Evolutionary conservation across 352 stramenopile genomes (phyloP), one percentile per base, ranked within the genome.

Genomic region (Thalassiosira mediterranea): DNA sequence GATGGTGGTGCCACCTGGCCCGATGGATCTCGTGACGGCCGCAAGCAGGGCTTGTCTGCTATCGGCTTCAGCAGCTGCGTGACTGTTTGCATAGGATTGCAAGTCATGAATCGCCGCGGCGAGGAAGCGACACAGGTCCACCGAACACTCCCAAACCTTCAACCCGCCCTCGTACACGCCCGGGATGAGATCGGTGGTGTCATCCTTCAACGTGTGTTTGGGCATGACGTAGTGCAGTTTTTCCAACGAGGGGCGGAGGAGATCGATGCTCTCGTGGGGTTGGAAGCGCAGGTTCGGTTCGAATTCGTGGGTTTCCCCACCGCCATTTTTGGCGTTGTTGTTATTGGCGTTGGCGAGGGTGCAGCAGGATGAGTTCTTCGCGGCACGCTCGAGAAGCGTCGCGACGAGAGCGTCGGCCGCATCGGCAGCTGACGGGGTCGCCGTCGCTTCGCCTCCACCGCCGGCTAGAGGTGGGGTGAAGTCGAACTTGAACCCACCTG

Each of bases 111-210:
- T 63, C 19, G 54, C 31, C 29, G 48, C 4, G 17, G 62, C 60
- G 21, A 92, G 63, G 64, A 83, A 88, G 28, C 68, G 74, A 52
- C 82, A 85, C 23, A 93, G 60, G 70, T 93, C 87, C 11, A 91
- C 10, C 53, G 76, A 88, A 54, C 87, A 90, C 56, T 93, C 87
- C 87, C 87, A 93, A 7, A 90, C 70, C 46, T 90, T 88, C 4
- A 89, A 49, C 25, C 87, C 87, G 23, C 87, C 87, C 64, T 93
- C 87, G 54, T 93, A 93, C 2, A 88, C 72, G 21, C 84, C 84
- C 25, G 82, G 78, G 38, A 91, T 84, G 13, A 91, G 42, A 67
- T 91, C 85, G n/a, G 60, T 73, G 19, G 34, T 57, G n/a, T 62
- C 51, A 34, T 68, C 38, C 46, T 53, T 38, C 15, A 75, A 25